phyloP scores from a whole-genome alignment of 2,329 filamentous ascomycete genomes.

The Talaromyces sp. region DNA sequence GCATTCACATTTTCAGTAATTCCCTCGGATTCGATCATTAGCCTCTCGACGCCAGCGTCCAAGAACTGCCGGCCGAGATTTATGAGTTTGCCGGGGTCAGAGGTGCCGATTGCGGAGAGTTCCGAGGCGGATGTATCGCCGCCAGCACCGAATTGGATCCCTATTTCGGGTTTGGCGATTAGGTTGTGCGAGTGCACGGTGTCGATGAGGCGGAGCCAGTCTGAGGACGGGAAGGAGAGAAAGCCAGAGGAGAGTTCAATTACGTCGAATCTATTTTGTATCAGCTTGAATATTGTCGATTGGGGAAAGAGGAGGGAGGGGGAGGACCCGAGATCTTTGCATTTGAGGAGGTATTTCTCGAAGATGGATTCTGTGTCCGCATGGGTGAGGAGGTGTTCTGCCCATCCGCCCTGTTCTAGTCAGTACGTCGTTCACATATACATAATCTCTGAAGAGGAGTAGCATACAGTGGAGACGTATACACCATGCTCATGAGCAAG shows the following conservation, averaged over 20 bases:
- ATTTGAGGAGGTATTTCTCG: constrained; percentile 52
- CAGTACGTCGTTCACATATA: not conserved
- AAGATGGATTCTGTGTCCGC: constrained; percentile 45
- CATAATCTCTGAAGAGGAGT: too few species aligned
- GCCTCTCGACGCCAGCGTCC: constrained; percentile 51
- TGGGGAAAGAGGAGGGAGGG: not conserved
- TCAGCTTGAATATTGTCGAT: not conserved
- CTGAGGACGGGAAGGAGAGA: constrained; percentile 52
- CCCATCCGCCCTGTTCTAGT: constrained; percentile 48
- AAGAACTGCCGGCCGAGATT: constrained; percentile 51
- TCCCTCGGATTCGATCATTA: constrained; percentile 60
- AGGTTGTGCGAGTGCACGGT: constrained; percentile 48
- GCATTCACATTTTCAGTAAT: constrained; percentile 56
- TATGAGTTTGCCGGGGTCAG: constrained; percentile 49
- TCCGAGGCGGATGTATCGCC: constrained; percentile 50
- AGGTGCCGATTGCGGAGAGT: constrained; percentile 49
- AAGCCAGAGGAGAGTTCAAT: constrained; percentile 55
- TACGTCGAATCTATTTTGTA: constrained; percentile 47
- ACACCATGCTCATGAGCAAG: constrained; percentile 50
- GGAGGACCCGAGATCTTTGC: constrained; percentile 49
- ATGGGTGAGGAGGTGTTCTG: constrained; percentile 53
- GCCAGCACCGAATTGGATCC: constrained; percentile 57
- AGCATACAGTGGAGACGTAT: constrained; percentile 51
- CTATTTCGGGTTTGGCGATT: constrained; percentile 54
- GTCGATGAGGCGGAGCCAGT: constrained; percentile 53